A percentile compares a stretch with the other conserved stretches of the same genome.
These are phyloP conservation scores for Lactarius sp. DNA, from an alignment of 768 basidiomycete genomes.

Conservation along the genomic window DNA sequence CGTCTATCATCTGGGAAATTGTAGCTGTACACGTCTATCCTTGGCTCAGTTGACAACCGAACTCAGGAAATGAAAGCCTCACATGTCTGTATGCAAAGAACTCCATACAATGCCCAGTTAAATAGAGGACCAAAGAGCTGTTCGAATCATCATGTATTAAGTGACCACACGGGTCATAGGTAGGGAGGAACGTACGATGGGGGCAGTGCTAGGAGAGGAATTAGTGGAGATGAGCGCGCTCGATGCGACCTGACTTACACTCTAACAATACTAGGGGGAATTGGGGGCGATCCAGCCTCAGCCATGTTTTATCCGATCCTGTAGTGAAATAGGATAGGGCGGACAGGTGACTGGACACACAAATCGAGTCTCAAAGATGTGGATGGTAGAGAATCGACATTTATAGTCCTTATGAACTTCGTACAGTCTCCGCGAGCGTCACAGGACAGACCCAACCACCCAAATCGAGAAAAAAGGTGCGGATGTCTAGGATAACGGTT, in stretches of 20 bases:
- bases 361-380: not conserved
- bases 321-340: not conserved
- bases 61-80: too few species aligned
- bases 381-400: not conserved
- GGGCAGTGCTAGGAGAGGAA: not conserved
- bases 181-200: not conserved
- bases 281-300: not conserved
- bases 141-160: not conserved
- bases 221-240: not conserved
- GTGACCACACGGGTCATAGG: not conserved
- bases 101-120: too few species aligned
- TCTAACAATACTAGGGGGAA: not conserved
- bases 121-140: not conserved
- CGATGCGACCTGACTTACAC: not conserved
- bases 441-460: too few species aligned
- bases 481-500: too few species aligned
- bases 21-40: slow-evolving; percentile 13
- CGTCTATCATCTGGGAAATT: slow-evolving; percentile 12
- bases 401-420: not conserved
- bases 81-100: not conserved
- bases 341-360: not conserved
- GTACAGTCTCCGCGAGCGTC: too few species aligned
- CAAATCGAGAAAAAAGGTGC: too few species aligned
- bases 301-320: not conserved
- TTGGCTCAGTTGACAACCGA: not conserved